These are phyloP conservation scores for Aspergillus persii DNA, from an alignment of 2,329 filamentous ascomycete genomes.

Conservation along the genomic window DNA sequence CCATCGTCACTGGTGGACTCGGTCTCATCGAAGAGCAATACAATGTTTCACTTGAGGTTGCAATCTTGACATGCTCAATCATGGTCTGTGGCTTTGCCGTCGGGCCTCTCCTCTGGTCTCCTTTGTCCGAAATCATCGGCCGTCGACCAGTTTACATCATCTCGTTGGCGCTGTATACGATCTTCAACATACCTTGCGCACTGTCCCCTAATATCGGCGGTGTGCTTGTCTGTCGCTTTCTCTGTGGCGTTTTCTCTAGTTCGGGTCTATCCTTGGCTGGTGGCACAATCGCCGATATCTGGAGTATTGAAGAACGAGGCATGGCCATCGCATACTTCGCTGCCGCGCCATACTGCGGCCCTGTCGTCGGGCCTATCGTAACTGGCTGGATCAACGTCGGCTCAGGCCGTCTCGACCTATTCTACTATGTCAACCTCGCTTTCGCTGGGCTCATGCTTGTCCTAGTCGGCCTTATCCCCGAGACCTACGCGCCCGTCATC, in stretches of 20 bases:
- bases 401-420: conserved; percentile 29
- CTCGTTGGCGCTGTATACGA: conserved; percentile 30
- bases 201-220: conserved; percentile 31
- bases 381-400: conserved; percentile 65
- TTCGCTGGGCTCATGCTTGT: conserved; percentile 27
- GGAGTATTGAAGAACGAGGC: conserved; percentile 73
- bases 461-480: conserved; percentile 27
- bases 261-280: conserved; percentile 29
- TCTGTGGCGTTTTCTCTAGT: conserved; percentile 32
- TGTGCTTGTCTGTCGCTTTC: conserved; percentile 27
- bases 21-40: conserved; percentile 62
- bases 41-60: conserved; percentile 67
- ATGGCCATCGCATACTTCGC: conserved; percentile 80
- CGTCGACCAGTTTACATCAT: conserved; percentile 34
- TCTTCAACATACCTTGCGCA: conserved; percentile 38
- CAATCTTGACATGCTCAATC: conserved; percentile 66
- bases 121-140: conserved; percentile 32
- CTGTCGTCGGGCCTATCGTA: conserved; percentile 68
- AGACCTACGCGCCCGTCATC: conserved; percentile 37
- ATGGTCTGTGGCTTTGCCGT: conserved; percentile 78
- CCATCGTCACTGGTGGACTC: conserved; percentile 73
- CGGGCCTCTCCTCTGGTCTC: conserved; percentile 31
- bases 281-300: conserved; percentile 57
- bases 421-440: conserved; percentile 35
- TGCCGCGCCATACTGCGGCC: conserved; percentile 75